A percentile compares a stretch with the other conserved stretches of the same genome.
Evolutionary conservation across 192 early-diverging fungal species (phyloP).

Genomic region (Coemansia biformis): DNA sequence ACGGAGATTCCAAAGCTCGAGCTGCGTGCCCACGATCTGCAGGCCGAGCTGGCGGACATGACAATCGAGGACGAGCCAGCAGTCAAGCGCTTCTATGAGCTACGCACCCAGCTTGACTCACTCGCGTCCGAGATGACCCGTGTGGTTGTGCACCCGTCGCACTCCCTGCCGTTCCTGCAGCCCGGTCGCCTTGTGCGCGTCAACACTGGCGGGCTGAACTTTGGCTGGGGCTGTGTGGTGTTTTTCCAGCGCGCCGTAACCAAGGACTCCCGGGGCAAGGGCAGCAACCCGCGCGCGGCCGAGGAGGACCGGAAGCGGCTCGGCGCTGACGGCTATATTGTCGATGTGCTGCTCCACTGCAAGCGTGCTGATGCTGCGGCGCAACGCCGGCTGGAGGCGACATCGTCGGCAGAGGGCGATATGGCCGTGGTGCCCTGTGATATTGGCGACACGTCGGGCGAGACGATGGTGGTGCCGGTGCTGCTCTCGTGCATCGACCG

Average conservation of each 20-base stretch:
- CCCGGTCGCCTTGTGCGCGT: constrained; percentile 74
- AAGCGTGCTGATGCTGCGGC: constrained; percentile 15
- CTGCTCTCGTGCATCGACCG: constrained; percentile 66
- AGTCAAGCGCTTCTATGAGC: constrained; percentile 69
- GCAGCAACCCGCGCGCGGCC: constrained; percentile 19
- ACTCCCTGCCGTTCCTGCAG: constrained; percentile 80
- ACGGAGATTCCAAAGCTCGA: constrained; percentile 74
- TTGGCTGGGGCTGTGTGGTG: constrained; percentile 90
- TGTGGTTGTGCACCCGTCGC: constrained; percentile 76
- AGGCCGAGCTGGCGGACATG: constrained; percentile 48
- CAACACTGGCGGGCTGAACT: constrained; percentile 59
- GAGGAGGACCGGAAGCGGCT: constrained; percentile 31
- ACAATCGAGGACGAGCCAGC: constrained; percentile 64
- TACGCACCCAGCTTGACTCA: constrained; percentile 64
- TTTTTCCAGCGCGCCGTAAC: constrained; percentile 58
- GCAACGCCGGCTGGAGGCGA: constrained; percentile 20
- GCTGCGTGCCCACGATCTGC: constrained; percentile 30
- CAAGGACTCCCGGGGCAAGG: constrained; percentile 11
- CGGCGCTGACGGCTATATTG: constrained; percentile 60
- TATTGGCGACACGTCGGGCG: constrained; percentile 46
- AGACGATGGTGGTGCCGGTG: constrained; percentile 73
- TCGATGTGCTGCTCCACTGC: constrained; percentile 85
- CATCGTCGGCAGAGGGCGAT: constrained; percentile 14
- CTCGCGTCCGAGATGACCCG: constrained; percentile 62
- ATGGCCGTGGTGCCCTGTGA: constrained; percentile 42